Conservation (phyloP, 106 monocot species). For the Alisma plantagoaquatica region DNA sequence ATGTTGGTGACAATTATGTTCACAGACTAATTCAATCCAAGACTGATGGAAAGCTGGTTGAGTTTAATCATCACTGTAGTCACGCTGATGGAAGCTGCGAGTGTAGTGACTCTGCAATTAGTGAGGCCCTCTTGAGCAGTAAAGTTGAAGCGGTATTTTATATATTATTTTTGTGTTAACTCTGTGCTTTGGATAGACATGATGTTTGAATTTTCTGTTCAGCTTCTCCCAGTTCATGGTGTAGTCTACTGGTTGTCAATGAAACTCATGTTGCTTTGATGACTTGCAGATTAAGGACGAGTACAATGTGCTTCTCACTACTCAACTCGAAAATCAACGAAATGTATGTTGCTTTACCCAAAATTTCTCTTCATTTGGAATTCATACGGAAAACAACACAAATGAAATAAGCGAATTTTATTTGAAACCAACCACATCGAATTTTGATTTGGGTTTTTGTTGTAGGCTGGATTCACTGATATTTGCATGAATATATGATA, state of each 20-base stretch:
- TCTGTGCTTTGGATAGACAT: too few relatives aligned
- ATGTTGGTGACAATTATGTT: conserved; percentile 94
- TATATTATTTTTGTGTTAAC: not conserved
- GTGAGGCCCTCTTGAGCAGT: conserved; percentile 57
- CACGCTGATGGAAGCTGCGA: conserved; percentile 43
- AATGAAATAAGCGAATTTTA: too few relatives aligned
- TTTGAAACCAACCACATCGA: too few relatives aligned
- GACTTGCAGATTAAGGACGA: conserved; percentile 67
- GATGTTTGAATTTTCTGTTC: not conserved
- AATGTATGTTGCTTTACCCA: conserved; percentile 50
- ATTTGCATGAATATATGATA: too few relatives aligned
- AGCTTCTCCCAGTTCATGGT: not conserved
- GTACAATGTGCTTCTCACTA: conserved; percentile 77
- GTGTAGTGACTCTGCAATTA: conserved; percentile 43
- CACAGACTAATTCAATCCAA: conserved; percentile 92
- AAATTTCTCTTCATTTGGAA: too few relatives aligned
- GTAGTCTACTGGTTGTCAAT: not conserved
- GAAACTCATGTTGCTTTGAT: too few relatives aligned
- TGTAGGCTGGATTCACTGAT: too few relatives aligned
- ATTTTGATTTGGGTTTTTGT: too few relatives aligned
- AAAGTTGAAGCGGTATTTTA: conserved; percentile 83
- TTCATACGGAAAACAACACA: too few relatives aligned
- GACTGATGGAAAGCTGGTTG: conserved; percentile 90
- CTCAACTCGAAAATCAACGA: conserved; percentile 84
- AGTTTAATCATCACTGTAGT: conserved; percentile 50